These are phyloP conservation scores for Suillus alpinus DNA, from an alignment of 768 basidiomycete species.

Conservation along the genomic window DNA sequence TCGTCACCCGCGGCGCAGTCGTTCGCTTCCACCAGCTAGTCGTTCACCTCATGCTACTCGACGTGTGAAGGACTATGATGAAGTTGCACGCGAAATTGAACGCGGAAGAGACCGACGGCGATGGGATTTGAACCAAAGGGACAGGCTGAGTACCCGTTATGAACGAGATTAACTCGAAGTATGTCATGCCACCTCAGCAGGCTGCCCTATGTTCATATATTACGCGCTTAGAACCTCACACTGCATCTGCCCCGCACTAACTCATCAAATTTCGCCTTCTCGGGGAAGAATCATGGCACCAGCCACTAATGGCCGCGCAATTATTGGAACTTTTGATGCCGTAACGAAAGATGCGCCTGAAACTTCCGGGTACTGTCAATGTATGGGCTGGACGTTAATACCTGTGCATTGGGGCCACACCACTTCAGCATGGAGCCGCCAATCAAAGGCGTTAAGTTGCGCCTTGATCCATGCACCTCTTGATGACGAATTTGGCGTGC, in stretches of 20 bases:
- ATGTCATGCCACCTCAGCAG: conserved; percentile 6
- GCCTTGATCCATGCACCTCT: background rate
- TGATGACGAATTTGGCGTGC: background rate
- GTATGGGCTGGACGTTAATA: background rate
- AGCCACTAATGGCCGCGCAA: conserved; percentile 10
- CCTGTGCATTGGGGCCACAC: background rate
- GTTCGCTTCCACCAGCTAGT: conserved; percentile 21
- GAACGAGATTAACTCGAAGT: conserved; percentile 19
- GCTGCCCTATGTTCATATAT: conserved; percentile 7
- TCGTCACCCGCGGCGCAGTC: conserved; percentile 25
- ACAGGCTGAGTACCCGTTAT: conserved; percentile 23
- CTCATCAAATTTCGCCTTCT: conserved; percentile 3
- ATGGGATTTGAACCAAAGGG: conserved; percentile 50
- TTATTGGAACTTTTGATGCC: conserved; percentile 15
- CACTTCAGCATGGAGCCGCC: background rate
- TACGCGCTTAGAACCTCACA: conserved; percentile 3
- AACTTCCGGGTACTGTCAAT: conserved; percentile 8
- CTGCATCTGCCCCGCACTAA: conserved; percentile 4
- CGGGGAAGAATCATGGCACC: conserved; percentile 9
- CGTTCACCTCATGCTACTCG: conserved; percentile 18
- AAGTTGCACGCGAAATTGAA: conserved; percentile 24
- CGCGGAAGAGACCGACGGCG: conserved; percentile 47
- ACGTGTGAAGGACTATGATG: conserved; percentile 24
- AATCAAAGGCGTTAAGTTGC: background rate
- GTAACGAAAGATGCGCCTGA: conserved; percentile 15